Evolutionary conservation across 768 basidiomycete species (phyloP).

Genomic region (Melanogaster broomeanus): DNA sequence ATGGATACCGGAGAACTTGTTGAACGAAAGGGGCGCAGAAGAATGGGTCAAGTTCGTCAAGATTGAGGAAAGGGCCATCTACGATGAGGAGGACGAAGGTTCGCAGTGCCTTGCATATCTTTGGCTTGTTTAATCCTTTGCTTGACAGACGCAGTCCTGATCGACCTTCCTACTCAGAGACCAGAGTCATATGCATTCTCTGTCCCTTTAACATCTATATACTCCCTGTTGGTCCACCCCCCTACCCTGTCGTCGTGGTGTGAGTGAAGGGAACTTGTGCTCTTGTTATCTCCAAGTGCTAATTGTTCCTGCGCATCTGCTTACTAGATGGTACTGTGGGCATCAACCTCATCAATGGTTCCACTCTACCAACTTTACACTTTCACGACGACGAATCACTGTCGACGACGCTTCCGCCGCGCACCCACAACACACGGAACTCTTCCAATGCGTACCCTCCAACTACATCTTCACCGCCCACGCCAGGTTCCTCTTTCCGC

Average conservation of each 20-base stretch:
- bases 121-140: conserved; percentile 6
- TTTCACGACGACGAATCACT: conserved; percentile 98
- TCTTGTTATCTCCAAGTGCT: conserved; percentile 1
- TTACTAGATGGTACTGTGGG: conserved; percentile 86
- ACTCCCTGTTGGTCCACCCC: conserved; percentile 83
- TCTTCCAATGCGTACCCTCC: conserved; percentile 62
- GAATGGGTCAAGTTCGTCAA: conserved; percentile 92
- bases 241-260: conserved; percentile 87
- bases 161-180: conserved; percentile 78
- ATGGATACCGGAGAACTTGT: conserved; percentile 89
- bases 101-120: conserved; percentile 17
- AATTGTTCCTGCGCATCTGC: not conserved
- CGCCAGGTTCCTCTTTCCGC: conserved; percentile 41
- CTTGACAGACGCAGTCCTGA: conserved; percentile 73
- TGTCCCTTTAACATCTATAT: conserved; percentile 86
- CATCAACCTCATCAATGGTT: conserved; percentile 84
- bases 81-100: conserved; percentile 77
- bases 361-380: conserved; percentile 85
- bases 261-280: conserved; percentile 39
- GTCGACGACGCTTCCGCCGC: conserved; percentile 59
- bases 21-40: conserved; percentile 76
- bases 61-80: conserved; percentile 66
- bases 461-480: conserved; percentile 52
- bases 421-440: conserved; percentile 32
- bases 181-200: conserved; percentile 96